Conservation (phyloP, 176 grass and related monocot genomes). For the Pharus latifolius region DNA sequence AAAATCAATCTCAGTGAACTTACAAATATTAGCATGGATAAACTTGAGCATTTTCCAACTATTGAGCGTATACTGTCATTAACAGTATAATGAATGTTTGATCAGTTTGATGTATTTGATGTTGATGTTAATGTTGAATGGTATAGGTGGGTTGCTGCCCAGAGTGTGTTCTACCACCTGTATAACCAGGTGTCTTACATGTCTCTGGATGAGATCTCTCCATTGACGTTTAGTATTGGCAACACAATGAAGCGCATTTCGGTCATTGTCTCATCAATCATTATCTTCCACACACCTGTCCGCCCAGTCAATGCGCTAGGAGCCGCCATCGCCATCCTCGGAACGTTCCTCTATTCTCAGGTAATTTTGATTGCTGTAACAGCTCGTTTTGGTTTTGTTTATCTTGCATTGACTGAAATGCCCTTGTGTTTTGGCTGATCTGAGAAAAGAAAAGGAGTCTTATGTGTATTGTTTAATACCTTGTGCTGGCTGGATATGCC, state of each 20-base stretch:
- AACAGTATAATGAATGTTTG: background rate
- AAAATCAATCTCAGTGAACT: no score
- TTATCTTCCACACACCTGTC: slow-evolving; percentile 87
- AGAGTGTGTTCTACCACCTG: slow-evolving; percentile 90
- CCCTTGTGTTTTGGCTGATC: background rate
- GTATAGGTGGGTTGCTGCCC: slow-evolving; percentile 80
- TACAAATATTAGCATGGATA: background rate
- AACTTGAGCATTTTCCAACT: background rate
- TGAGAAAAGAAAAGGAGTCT: background rate
- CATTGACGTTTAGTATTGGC: slow-evolving; percentile 84
- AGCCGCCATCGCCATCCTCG: slow-evolving; percentile 85
- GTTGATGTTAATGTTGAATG: slow-evolving; percentile 16
- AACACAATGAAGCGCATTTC: slow-evolving; percentile 98
- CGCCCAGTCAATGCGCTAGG: slow-evolving; percentile 81
- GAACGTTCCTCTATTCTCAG: slow-evolving; percentile 94
- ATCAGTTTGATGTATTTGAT: background rate
- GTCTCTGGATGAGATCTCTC: slow-evolving; percentile 83
- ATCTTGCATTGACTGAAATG: background rate
- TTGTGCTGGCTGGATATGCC: background rate
- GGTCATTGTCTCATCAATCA: slow-evolving; percentile 90
- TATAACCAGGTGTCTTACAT: slow-evolving; percentile 99
- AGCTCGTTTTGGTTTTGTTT: background rate
- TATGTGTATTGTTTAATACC: background rate
- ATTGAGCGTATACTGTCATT: background rate
- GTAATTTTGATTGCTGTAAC: slow-evolving; percentile 28